A percentile compares a stretch with the other conserved stretches of the same genome.
Conservation (phyloP, 2,329 filamentous ascomycete genomes). For the Calonectria crousiana region DNA sequence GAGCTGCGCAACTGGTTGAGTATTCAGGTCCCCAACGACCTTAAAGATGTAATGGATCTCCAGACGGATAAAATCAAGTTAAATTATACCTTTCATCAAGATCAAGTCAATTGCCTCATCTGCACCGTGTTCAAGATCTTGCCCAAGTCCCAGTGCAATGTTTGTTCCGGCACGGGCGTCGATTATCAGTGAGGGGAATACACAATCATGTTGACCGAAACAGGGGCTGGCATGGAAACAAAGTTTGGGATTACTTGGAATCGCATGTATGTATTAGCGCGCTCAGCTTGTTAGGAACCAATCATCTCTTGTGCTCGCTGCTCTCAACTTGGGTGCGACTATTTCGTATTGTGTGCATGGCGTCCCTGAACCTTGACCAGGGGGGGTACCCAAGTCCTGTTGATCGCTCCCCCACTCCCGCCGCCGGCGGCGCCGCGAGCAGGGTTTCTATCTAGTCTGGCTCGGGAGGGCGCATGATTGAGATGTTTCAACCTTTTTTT, state of each 20-base stretch:
- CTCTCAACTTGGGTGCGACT: neutral
- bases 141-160: neutral
- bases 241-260: neutral
- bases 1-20: neutral
- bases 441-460: neutral
- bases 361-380: neutral
- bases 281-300: neutral
- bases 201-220: neutral
- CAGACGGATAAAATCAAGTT: conserved; percentile 5
- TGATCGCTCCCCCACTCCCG: neutral
- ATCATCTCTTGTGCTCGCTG: neutral
- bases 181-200: neutral
- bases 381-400: neutral
- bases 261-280: neutral
- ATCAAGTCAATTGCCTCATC: neutral
- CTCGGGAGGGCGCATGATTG: neutral
- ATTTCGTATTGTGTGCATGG: neutral
- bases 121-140: conserved; percentile 1
- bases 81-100: neutral
- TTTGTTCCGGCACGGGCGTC: neutral
- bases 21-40: neutral
- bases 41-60: neutral
- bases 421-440: neutral
- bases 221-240: neutral
- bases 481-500: neutral